Evolutionary conservation across 495 filamentous ascomycete species (phyloP).

Genomic region (Sordaria brevicollis): DNA sequence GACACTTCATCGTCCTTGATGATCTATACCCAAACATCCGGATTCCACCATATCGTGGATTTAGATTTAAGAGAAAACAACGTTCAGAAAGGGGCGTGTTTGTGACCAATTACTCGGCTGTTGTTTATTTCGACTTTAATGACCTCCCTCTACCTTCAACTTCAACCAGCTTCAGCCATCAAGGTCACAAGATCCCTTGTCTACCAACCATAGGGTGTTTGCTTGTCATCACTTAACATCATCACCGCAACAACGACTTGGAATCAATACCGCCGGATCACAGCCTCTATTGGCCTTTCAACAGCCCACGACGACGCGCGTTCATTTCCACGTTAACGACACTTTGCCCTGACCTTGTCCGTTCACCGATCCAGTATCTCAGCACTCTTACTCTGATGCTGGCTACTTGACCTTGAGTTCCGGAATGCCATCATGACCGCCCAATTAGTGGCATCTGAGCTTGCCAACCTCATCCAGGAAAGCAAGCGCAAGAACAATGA

Average conservation of each 20-base stretch:
- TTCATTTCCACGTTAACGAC: not conserved
- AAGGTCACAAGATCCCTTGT: not conserved
- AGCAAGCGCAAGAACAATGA: slow-evolving; percentile 89
- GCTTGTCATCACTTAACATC: not conserved
- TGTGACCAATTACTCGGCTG: not conserved
- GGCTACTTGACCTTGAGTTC: not conserved
- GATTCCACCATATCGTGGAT: not conserved
- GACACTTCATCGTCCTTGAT: not conserved
- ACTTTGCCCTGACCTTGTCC: not conserved
- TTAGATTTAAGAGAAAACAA: not conserved
- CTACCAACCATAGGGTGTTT: not conserved
- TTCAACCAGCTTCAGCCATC: not conserved
- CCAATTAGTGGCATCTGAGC: slow-evolving; percentile 80
- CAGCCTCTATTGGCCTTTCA: not conserved
- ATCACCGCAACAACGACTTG: not conserved
- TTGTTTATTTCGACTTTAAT: not conserved
- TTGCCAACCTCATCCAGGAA: slow-evolving; percentile 87
- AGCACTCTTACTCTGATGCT: not conserved
- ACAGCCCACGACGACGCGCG: not conserved
- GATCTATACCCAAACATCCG: not conserved
- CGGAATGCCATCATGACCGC: slow-evolving; percentile 67
- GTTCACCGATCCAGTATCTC: not conserved
- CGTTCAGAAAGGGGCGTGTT: not conserved
- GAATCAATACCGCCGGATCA: not conserved
- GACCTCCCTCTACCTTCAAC: not conserved